phyloP scores from a whole-genome alignment of 768 basidiomycete genomes.

The Glaciozyma antarctica region DNA sequence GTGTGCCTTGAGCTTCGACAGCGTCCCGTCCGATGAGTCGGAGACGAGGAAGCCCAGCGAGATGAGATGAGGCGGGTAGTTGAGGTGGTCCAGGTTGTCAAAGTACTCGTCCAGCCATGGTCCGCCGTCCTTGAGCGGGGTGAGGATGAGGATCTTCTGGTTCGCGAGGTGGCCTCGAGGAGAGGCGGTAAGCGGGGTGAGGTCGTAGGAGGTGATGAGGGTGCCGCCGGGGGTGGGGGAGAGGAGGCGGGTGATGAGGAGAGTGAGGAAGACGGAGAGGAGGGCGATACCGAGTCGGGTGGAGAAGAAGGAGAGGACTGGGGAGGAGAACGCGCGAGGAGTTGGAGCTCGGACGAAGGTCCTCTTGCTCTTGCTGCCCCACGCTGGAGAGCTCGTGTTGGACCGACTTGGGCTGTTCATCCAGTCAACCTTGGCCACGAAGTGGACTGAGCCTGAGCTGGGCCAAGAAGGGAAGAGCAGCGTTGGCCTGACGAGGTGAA shows the following conservation, averaged over 20 bases:
- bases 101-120: slow-evolving; percentile 21
- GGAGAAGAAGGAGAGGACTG: too few relatives aligned
- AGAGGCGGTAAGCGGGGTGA: slow-evolving; percentile 10
- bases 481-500: too few relatives aligned
- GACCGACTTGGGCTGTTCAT: too few relatives aligned
- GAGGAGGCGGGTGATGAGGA: slow-evolving; percentile 8
- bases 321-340: too few relatives aligned
- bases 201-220: neutral
- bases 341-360: too few relatives aligned
- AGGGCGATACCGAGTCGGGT: neutral
- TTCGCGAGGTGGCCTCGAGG: neutral
- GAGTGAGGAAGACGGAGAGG: slow-evolving; percentile 1
- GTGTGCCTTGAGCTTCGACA: slow-evolving; percentile 1
- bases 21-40: slow-evolving; percentile 15
- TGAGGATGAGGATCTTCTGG: slow-evolving; percentile 20
- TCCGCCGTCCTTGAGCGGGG: slow-evolving; percentile 15
- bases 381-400: too few relatives aligned
- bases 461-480: too few relatives aligned
- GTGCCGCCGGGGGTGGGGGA: neutral
- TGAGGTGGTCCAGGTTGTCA: slow-evolving; percentile 4
- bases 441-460: too few relatives aligned
- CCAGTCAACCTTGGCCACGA: too few relatives aligned
- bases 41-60: slow-evolving; percentile 24
- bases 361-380: too few relatives aligned
- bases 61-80: slow-evolving; percentile 15